These are phyloP conservation scores for Trichoderma sp. DNA, from an alignment of 2,329 filamentous ascomycete species.

Conservation along the genomic window DNA sequence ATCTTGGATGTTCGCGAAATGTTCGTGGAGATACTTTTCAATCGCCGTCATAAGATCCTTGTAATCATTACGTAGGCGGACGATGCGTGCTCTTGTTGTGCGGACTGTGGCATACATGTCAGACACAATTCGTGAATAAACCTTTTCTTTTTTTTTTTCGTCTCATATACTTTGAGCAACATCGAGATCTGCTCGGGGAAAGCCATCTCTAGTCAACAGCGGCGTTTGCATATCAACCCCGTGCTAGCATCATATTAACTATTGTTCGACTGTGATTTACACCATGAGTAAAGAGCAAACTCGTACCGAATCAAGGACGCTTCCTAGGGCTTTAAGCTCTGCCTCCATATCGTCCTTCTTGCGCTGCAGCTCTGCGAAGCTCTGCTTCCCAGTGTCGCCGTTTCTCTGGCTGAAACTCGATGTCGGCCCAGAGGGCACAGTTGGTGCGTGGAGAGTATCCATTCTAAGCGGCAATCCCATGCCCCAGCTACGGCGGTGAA, in stretches of 20 bases:
- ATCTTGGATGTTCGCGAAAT: conserved; percentile 72
- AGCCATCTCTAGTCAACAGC: conserved; percentile 85
- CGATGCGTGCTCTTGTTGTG: conserved; percentile 87
- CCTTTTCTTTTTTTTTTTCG: not conserved
- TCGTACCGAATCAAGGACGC: conserved; percentile 82
- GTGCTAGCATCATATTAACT: conserved; percentile 57
- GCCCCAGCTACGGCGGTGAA: not conserved
- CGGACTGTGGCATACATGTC: conserved; percentile 60
- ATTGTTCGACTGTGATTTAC: not conserved
- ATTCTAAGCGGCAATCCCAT: conserved; percentile 34
- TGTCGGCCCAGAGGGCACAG: conserved; percentile 69
- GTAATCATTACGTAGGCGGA: conserved; percentile 87
- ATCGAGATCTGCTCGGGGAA: conserved; percentile 88
- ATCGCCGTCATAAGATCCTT: conserved; percentile 81
- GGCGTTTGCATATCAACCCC: conserved; percentile 88
- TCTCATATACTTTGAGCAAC: conserved; percentile 78
- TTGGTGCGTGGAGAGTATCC: conserved; percentile 57
- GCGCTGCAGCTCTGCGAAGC: conserved; percentile 74
- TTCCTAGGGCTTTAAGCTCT: conserved; percentile 79
- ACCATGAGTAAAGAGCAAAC: not conserved
- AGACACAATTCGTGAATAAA: not conserved
- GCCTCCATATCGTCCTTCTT: conserved; percentile 83
- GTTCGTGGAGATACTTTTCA: conserved; percentile 82
- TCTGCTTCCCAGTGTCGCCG: conserved; percentile 60
- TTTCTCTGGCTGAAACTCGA: conserved; percentile 54